Base-by-base conservation (phyloP, 805 yeast genomes). In the Alloascoidea africana region DNA sequence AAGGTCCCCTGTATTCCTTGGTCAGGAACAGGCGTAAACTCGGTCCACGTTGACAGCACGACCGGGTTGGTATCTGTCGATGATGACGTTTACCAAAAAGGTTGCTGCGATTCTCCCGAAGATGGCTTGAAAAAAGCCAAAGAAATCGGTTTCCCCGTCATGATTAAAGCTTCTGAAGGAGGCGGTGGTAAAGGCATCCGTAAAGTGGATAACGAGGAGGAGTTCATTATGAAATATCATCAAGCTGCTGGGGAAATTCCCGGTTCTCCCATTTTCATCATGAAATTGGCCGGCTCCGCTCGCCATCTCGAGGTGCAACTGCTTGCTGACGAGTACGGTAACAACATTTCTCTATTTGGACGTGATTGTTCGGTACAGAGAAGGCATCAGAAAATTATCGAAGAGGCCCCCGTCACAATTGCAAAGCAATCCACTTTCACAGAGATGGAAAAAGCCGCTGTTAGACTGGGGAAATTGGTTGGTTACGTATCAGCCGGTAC, bases 161-260 rank as follows among this genome's bases (percentile, higher is more conserved):
- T 91, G 99, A 77, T 91, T 55, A 91, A 91, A 62, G 98, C 98
- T 36, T 86, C 96, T 41, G 99, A 91, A 75, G 99, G 99, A 68
- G 99, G 99, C 62, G 99, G 99, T 65, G 99, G 99, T 68, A 91
- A 91, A 65, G 99, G 99, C 73, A 91, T 91, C 59, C 80, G 99
- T 67, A 86, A 86, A 62, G 97, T 86, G 46, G 94, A 83, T 40
- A 56, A 67, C 44, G 95, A 81, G 58, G 76, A 74, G 45, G 82
- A 86, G 51, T 91, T 91, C 47, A 52, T 67, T 33, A 44, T 83
- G 17, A 62, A 82, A 44, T 91, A 89, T 57, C 76, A 77, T 48
- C 99, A 91, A 66, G 98, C 96, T 35, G 84, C 94, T 38, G 82
- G 82, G 50, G 99, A 91, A 66, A 89, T 91, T 38, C 98, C 99